phyloP scores from a whole-genome alignment of 1,284 basidiomycete species.

The Exobasidium rhododendri region DNA sequence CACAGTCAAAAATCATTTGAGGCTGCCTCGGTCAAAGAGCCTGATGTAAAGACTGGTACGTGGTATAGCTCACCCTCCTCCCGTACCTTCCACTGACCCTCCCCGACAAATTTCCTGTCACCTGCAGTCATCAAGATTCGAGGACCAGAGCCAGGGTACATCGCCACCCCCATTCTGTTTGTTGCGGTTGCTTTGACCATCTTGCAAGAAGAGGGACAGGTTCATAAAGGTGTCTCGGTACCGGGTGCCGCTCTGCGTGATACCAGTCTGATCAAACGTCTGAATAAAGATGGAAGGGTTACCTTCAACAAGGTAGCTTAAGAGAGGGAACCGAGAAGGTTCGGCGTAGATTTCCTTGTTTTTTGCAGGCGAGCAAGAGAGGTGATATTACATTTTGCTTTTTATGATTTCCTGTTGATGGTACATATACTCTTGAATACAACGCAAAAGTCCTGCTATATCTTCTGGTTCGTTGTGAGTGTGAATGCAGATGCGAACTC shows the following conservation, averaged over 20 bases:
- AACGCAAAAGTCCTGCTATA: constrained; percentile 58
- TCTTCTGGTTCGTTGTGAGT: constrained; percentile 68
- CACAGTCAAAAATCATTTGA: constrained; percentile 7
- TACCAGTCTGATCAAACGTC: constrained; percentile 15
- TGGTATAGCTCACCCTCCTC: not conserved
- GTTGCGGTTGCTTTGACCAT: constrained; percentile 19
- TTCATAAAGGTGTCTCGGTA: constrained; percentile 16
- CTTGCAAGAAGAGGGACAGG: constrained; percentile 11
- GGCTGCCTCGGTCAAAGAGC: not conserved
- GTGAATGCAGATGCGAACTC: constrained; percentile 80
- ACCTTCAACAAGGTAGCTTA: constrained; percentile 9
- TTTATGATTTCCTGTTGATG: not conserved
- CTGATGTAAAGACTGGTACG: constrained; percentile 11
- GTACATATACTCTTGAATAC: constrained; percentile 1
- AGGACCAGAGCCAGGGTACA: constrained; percentile 18
- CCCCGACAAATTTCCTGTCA: not conserved
- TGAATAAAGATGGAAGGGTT: constrained; percentile 19
- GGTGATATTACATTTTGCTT: not conserved
- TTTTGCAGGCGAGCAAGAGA: no score
- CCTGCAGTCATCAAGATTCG: constrained; percentile 13
- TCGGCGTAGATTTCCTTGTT: no score
- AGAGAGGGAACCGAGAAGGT: no score
- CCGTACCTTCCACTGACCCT: not conserved
- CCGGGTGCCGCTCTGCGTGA: constrained; percentile 18
- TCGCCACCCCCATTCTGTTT: constrained; percentile 20